Evolutionary conservation across 345 rosid species (phyloP), one percentile per base, ranked within the genome.

Genomic region (Citrus medica): DNA sequence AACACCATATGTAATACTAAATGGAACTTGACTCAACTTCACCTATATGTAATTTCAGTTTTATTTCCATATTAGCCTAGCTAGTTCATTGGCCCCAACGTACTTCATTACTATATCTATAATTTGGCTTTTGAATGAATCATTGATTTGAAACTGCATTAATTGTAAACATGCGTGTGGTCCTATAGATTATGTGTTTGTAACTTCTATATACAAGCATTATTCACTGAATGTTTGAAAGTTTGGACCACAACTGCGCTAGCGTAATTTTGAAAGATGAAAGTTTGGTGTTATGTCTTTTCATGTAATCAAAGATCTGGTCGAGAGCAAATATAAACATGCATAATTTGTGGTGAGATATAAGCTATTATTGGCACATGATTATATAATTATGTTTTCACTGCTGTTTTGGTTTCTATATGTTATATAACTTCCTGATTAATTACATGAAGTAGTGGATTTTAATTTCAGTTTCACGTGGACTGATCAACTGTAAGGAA

Each of bases 171-270:
- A 77, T 67, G 58, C 4, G 56, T 68, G 75, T 82, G 87, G 85
- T 82, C 83, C 87, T 71, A 70, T 71, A 70, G 46, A 5, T 58
- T 32, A 30, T 56, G 59, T 28, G 51, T 61, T 65, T 63, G 67
- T 65, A 64, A 77, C 21, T 61, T 60, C 73, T 53, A 48, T 38
- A 71, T 38, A 71, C 63, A 76, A 76, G 75, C 48, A 67, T 83
- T 66, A 80, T 65, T 73, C 58, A 71, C n/a, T 76, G 80, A 64
- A 63, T 69, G 67, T 38, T 71, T 68, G 78, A 53, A 56, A 32
- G 51, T 13, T 67, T 74, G 81, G 86, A 77, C 82, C 88, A 81
- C 81, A 68, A 62, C 40, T 61, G 28, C 63, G 60, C 81, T 61
- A 79, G 83, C 83, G 70, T 81, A 76, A 79, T 74, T 74, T 78